Evolutionary conservation across 1,139 yeast species (phyloP).

Genomic region (Geotrichum phurueaensis): DNA sequence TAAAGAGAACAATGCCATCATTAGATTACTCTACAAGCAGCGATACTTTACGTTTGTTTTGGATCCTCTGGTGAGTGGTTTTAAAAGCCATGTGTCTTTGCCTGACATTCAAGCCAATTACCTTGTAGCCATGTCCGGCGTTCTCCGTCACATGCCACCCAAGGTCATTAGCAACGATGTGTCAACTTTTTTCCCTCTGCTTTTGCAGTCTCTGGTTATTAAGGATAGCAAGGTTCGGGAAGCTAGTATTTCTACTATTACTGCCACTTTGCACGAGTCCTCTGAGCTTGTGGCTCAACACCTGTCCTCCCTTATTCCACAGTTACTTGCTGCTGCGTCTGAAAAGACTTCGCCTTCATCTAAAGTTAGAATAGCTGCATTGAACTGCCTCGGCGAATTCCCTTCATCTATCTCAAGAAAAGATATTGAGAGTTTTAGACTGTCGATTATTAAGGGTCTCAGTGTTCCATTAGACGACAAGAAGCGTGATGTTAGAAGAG

Average conservation of each 20-base stretch:
- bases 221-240: slow-evolving; percentile 46
- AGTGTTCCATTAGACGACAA: slow-evolving; percentile 61
- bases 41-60: slow-evolving; percentile 52
- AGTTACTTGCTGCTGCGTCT: slow-evolving; percentile 38
- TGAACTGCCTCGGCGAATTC: slow-evolving; percentile 51
- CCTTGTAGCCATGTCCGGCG: slow-evolving; percentile 59
- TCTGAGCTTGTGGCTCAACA: slow-evolving; percentile 48
- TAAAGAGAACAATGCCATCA: slow-evolving; percentile 52
- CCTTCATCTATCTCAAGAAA: slow-evolving; percentile 40
- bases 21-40: slow-evolving; percentile 70
- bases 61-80: slow-evolving; percentile 31
- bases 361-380: slow-evolving; percentile 51
- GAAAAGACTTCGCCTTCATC: slow-evolving; percentile 21
- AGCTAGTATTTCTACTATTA: slow-evolving; percentile 48
- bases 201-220: slow-evolving; percentile 58
- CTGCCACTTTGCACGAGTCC: slow-evolving; percentile 49
- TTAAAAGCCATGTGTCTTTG: slow-evolving; percentile 19
- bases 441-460: slow-evolving; percentile 46
- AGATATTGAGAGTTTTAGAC: slow-evolving; percentile 48
- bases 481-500: slow-evolving; percentile 65
- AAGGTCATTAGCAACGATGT: slow-evolving; percentile 59
- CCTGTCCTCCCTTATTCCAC: slow-evolving; percentile 52
- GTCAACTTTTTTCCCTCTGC: slow-evolving; percentile 58
- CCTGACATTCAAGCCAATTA: slow-evolving; percentile 40
- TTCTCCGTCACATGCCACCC: slow-evolving; percentile 60